A percentile compares a stretch with the other conserved stretches of the same genome.
phyloP scores from a whole-genome alignment of 495 filamentous ascomycete genomes.

The Aspergillus coremiiformis region DNA sequence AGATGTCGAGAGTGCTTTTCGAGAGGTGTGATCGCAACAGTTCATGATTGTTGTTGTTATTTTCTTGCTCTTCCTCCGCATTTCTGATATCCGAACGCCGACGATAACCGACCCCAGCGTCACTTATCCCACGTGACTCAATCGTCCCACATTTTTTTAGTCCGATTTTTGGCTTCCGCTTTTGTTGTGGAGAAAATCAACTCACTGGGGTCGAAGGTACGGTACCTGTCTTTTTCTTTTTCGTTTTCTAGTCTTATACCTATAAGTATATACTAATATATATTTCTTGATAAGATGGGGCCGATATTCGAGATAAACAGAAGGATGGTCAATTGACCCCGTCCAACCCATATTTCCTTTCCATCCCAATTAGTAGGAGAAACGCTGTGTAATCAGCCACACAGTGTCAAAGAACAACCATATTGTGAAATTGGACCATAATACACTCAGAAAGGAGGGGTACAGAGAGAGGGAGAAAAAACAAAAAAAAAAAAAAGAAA shows the following conservation, averaged over 20 bases:
- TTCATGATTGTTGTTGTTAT: conserved; percentile 2
- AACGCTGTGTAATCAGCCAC: not conserved
- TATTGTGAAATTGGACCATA: not conserved
- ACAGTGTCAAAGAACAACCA: not conserved
- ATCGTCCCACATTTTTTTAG: conserved; percentile 4
- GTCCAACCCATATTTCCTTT: not conserved
- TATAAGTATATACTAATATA: too few species aligned
- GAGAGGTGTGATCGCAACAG: conserved; percentile 13
- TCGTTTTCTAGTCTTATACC: too few species aligned
- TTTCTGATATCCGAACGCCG: conserved; percentile 20
- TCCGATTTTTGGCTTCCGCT: not conserved
- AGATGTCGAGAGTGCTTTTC: conserved; percentile 7
- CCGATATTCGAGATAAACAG: not conserved
- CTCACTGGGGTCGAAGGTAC: too few species aligned
- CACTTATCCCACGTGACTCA: conserved; percentile 32
- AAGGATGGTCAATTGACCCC: not conserved
- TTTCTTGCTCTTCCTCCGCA: conserved; percentile 9
- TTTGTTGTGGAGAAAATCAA: not conserved
- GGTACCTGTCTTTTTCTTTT: too few species aligned
- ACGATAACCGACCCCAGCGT: conserved; percentile 35
- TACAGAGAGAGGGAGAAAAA: not conserved
- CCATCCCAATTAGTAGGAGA: not conserved
- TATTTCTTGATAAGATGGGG: not conserved
- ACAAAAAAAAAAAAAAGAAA: not conserved
- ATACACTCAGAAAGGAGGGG: not conserved